A percentile compares a stretch with the other conserved stretches of the same genome.
Conservation (phyloP, 306 rosid genomes). For the Quercus agrifolia region DNA sequence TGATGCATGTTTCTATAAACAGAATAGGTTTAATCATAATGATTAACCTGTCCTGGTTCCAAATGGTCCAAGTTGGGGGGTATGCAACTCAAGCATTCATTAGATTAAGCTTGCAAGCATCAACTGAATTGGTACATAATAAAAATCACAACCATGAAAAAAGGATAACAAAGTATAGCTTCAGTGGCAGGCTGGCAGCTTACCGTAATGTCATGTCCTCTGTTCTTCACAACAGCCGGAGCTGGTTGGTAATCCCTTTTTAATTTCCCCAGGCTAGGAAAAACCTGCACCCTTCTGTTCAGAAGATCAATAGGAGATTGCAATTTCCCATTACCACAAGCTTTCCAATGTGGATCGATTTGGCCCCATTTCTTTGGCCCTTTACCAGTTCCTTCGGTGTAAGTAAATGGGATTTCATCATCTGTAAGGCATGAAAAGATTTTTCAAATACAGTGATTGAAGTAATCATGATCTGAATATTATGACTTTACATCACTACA, state of each 20-base stretch:
- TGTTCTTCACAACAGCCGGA: constrained; percentile 54
- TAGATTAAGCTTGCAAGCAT: not conserved
- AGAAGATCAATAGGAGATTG: constrained; percentile 86
- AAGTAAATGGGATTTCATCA: constrained; percentile 37
- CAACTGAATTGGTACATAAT: not conserved
- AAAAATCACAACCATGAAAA: not conserved
- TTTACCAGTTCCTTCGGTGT: constrained; percentile 41
- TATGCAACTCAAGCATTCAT: not conserved
- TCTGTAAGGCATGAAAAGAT: constrained; percentile 25
- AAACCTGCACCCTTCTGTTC: constrained; percentile 29
- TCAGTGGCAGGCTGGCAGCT: constrained; percentile 6
- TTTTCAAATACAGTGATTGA: not conserved
- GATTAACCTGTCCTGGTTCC: not conserved
- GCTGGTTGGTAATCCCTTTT: constrained; percentile 47
- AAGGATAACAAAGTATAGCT: not conserved
- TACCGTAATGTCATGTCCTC: constrained; percentile 66
- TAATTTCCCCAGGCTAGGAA: constrained; percentile 48
- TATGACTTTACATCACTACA: too few relatives aligned
- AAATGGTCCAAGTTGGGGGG: not conserved
- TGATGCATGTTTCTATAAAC: not conserved
- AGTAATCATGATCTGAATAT: too few relatives aligned
- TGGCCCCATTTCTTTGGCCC: constrained; percentile 73
- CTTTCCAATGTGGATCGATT: constrained; percentile 60
- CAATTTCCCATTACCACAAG: constrained; percentile 50
- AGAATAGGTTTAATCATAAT: not conserved